Evolutionary conservation across 371 early-diverging fungal species (phyloP).

Genomic region (Mortierella sp.): DNA sequence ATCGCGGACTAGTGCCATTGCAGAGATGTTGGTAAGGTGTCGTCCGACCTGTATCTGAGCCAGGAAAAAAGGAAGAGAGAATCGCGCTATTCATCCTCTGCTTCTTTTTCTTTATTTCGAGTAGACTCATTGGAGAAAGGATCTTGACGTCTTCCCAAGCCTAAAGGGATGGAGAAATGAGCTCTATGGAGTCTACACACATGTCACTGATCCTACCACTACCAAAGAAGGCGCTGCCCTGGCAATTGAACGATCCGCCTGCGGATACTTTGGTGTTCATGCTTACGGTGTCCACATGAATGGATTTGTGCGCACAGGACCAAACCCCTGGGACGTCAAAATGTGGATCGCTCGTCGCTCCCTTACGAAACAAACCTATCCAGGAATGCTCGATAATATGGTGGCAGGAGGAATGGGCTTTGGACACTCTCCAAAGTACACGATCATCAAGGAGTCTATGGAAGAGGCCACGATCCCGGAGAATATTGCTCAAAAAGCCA

Average conservation of each 20-base stretch:
- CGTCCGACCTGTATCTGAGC: too few relatives aligned
- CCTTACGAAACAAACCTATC: conserved; percentile 85
- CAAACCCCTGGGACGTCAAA: conserved; percentile 49
- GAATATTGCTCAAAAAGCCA: conserved; percentile 63
- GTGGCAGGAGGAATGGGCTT: conserved; percentile 91
- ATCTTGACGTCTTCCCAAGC: conserved; percentile 18
- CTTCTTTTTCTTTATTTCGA: too few relatives aligned
- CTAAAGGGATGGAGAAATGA: conserved; percentile 81
- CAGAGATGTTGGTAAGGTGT: too few relatives aligned
- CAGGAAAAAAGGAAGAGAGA: too few relatives aligned
- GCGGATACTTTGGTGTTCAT: conserved; percentile 80
- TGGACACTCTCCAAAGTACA: conserved; percentile 65
- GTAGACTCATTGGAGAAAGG: neutral
- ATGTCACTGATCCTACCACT: conserved; percentile 18
- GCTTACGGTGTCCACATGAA: conserved; percentile 89
- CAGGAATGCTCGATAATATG: conserved; percentile 87
- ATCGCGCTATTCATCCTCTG: too few relatives aligned
- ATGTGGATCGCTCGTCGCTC: conserved; percentile 92
- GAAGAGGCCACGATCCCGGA: conserved; percentile 89
- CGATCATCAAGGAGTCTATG: conserved; percentile 87
- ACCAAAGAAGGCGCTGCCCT: conserved; percentile 62
- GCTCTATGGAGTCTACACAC: conserved; percentile 82
- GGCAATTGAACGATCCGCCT: conserved; percentile 84
- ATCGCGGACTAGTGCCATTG: conserved; percentile 38
- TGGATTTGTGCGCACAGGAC: conserved; percentile 67